A percentile compares a stretch with the other conserved stretches of the same genome.
Conservation (phyloP, 257 asterid genomes). For the Scutellaria barbata region DNA sequence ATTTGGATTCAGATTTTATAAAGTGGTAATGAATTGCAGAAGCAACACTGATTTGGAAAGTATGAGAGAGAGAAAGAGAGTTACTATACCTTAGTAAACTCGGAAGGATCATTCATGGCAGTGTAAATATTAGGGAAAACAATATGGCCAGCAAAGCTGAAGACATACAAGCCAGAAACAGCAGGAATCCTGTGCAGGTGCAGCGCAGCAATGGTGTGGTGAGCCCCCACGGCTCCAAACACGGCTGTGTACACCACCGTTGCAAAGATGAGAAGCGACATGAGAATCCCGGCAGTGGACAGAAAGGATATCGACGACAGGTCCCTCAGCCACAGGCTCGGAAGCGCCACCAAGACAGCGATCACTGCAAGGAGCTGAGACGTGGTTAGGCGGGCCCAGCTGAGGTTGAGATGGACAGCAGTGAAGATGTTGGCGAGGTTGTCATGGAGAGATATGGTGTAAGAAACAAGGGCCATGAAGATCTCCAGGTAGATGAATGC, state of each 20-base stretch:
- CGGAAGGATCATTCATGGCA: constrained; percentile 75
- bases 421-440: constrained; percentile 55
- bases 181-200: constrained; percentile 53
- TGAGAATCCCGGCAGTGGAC: constrained; percentile 61
- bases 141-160: constrained; percentile 68
- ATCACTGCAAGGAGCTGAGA: constrained; percentile 55
- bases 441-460: constrained; percentile 82
- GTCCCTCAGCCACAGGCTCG: constrained; percentile 75
- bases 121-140: constrained; percentile 73
- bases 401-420: constrained; percentile 36
- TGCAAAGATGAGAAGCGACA: constrained; percentile 58
- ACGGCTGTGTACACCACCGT: constrained; percentile 58
- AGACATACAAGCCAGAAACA: constrained; percentile 64
- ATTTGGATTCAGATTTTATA: no score
- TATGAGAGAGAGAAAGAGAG: no score
- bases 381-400: constrained; percentile 48
- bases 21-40: no score
- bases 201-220: constrained; percentile 49
- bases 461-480: constrained; percentile 85
- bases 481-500: constrained; percentile 63
- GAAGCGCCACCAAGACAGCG: constrained; percentile 73
- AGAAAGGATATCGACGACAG: constrained; percentile 75
- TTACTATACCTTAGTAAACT: constrained; percentile 66
- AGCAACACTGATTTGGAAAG: no score
- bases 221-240: constrained; percentile 52